These are phyloP conservation scores for Pyrus betulifolia DNA, from an alignment of 306 rosid species.

Conservation along the genomic window DNA sequence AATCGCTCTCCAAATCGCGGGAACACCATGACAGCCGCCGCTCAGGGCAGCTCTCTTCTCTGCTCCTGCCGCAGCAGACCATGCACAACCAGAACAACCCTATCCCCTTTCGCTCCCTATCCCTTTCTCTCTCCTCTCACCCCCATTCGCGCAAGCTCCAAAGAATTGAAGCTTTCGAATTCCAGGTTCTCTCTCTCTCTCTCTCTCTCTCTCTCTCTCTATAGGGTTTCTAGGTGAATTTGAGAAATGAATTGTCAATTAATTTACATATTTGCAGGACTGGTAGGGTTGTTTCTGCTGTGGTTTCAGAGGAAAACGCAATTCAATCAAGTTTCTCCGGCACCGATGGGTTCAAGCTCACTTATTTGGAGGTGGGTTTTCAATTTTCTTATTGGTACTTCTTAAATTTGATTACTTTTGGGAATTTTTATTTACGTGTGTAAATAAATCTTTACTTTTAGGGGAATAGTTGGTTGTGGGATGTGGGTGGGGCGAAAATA, in stretches of 20 bases:
- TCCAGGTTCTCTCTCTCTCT: constrained; percentile 35
- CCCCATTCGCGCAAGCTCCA: constrained; percentile 18
- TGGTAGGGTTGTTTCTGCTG: constrained; percentile 43
- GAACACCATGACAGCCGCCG: constrained; percentile 54
- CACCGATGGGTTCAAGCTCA: constrained; percentile 58
- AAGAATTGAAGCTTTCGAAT: constrained; percentile 21
- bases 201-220: background rate
- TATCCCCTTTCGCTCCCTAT: constrained; percentile 17
- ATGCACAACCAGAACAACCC: constrained; percentile 12
- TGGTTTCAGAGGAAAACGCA: constrained; percentile 54
- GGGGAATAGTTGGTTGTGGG: constrained; percentile 97
- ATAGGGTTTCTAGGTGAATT: background rate
- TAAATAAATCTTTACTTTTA: constrained; percentile 14
- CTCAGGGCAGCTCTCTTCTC: constrained; percentile 37
- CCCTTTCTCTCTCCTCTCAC: constrained; percentile 15
- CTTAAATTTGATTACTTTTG: constrained; percentile 12
- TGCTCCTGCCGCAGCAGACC: constrained; percentile 26
- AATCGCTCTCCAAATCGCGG: background rate
- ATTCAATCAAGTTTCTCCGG: constrained; percentile 42
- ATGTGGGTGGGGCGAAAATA: constrained; percentile 49
- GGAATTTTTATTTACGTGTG: background rate
- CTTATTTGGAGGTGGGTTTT: constrained; percentile 75
- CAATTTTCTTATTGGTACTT: constrained; percentile 9
- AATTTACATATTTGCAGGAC: constrained; percentile 24
- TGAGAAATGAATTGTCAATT: background rate